phyloP scores from a whole-genome alignment of 78 protist species.

The Polysphondylium violaceum region DNA sequence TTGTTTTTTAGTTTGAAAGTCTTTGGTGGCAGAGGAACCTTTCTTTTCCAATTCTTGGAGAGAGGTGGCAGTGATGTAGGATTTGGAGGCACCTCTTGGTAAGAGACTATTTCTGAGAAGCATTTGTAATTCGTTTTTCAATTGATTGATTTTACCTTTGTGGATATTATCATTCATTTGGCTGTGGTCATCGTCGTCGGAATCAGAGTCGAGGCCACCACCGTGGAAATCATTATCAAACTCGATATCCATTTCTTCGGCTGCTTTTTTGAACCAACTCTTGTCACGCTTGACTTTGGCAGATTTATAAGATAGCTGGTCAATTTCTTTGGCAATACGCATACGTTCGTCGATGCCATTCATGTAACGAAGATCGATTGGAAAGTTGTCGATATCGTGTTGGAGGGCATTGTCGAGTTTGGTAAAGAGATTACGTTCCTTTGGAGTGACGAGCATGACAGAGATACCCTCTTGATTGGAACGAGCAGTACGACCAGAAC shows the following conservation, averaged over 20 bases:
- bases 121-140: neutral
- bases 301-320: constrained; percentile 2
- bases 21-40: neutral
- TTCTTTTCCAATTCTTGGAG: constrained; percentile 31
- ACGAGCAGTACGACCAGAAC: constrained; percentile 97
- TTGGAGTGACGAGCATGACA: constrained; percentile 91
- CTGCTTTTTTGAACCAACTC: constrained; percentile 47
- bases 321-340: constrained; percentile 43
- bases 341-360: constrained; percentile 38
- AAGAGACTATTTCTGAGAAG: neutral
- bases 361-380: constrained; percentile 63
- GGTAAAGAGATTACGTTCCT: constrained; percentile 84
- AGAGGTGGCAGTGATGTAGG: constrained; percentile 30
- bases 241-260: constrained; percentile 61
- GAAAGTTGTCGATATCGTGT: constrained; percentile 64
- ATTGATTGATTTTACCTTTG: neutral
- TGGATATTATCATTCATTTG: constrained; percentile 8
- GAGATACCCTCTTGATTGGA: constrained; percentile 93
- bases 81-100: constrained; percentile 44
- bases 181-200: constrained; percentile 14
- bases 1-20: too few species aligned
- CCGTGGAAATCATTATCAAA: constrained; percentile 45
- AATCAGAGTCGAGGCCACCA: constrained; percentile 23
- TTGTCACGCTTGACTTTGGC: constrained; percentile 16
- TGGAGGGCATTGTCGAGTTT: constrained; percentile 72